Evolutionary conservation across 352 stramenopile genomes (phyloP).

Genomic region (Blastocystis hominis): DNA sequence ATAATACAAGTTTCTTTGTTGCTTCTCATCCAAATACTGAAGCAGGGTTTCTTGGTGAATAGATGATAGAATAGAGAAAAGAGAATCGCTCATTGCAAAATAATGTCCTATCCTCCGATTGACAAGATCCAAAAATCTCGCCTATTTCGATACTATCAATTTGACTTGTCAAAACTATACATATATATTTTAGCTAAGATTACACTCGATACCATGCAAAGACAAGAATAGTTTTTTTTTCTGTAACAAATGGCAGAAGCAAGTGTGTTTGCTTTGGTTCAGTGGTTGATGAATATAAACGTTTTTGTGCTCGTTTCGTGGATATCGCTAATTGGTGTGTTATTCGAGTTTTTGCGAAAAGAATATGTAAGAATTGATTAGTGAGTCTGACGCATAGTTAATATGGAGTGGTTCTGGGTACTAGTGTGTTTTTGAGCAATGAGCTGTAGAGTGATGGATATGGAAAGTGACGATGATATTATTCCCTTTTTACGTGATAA

Average conservation of each 20-base stretch:
- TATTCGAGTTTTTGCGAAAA: slow-evolving; percentile 51
- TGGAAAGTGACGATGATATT: slow-evolving; percentile 52
- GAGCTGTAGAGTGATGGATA: slow-evolving; percentile 47
- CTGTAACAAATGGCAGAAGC: neutral
- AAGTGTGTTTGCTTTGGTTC: neutral
- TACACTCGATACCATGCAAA: no score
- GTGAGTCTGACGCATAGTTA: slow-evolving; percentile 1
- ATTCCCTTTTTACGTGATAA: slow-evolving; percentile 30
- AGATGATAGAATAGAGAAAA: neutral
- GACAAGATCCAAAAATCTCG: neutral
- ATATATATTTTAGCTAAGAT: no score
- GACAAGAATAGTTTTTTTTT: neutral
- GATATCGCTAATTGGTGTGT: slow-evolving; percentile 28
- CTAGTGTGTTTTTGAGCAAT: neutral
- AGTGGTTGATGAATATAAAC: neutral
- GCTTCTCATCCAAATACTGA: neutral
- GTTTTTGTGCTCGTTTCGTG: slow-evolving; percentile 17
- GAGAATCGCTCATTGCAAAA: neutral
- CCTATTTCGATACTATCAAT: neutral
- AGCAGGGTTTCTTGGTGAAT: neutral
- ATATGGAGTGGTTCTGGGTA: slow-evolving; percentile 51
- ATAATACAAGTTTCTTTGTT: neutral
- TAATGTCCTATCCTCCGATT: neutral
- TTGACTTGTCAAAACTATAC: neutral
- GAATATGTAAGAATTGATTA: slow-evolving; percentile 9